A percentile compares a stretch with the other conserved stretches of the same genome.
Conservation (phyloP, 2,329 filamentous ascomycete genomes). For the Diatrype stigma region DNA sequence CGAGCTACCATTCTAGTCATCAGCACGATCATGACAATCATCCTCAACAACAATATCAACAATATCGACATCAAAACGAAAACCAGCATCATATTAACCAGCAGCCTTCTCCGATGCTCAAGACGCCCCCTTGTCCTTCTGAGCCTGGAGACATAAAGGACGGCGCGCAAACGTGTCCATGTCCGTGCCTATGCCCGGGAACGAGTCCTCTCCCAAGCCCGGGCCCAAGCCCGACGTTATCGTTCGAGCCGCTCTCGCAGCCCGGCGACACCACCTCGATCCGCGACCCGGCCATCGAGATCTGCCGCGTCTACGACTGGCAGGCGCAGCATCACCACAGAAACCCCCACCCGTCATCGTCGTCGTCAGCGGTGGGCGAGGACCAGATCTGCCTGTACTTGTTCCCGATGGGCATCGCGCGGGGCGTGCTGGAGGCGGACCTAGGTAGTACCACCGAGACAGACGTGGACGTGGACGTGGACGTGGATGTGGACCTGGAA, state of each 20-base stretch:
- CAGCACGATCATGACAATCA: too few relatives aligned
- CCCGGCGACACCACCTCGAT: conserved; percentile 12
- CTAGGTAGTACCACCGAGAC: conserved; percentile 1
- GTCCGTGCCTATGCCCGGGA: too few relatives aligned
- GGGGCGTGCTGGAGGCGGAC: conserved; percentile 10
- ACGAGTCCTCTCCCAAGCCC: too few relatives aligned
- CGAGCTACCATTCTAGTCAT: too few relatives aligned
- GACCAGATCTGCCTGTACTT: conserved; percentile 15
- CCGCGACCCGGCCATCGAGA: conserved; percentile 13
- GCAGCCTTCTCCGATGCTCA: not conserved
- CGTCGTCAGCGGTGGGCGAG: conserved; percentile 2
- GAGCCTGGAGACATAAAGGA: not conserved
- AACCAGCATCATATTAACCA: too few relatives aligned
- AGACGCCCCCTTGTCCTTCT: not conserved
- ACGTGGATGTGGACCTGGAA: not conserved
- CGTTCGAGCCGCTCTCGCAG: conserved; percentile 10
- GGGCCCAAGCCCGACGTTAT: not conserved
- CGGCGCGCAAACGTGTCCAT: too few relatives aligned
- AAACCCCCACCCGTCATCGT: not conserved
- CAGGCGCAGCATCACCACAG: conserved; percentile 9
- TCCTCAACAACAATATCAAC: too few relatives aligned
- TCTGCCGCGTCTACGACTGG: conserved; percentile 14
- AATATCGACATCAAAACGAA: too few relatives aligned
- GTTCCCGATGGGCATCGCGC: conserved; percentile 16
- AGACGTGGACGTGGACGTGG: conserved; percentile 10